phyloP scores from a whole-genome alignment of 331 rosid species.

The Arachis monticola region DNA sequence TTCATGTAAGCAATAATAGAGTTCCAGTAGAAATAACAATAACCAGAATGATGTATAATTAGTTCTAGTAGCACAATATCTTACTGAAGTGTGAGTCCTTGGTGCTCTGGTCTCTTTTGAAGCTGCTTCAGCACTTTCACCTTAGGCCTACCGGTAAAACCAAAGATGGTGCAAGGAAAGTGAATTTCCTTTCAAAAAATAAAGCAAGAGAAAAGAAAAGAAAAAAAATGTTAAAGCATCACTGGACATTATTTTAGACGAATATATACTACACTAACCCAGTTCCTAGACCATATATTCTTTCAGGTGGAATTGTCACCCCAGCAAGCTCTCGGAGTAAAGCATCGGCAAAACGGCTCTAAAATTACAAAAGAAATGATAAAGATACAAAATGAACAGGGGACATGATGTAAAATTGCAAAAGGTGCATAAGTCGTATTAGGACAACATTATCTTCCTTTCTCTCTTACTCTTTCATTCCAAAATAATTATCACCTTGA shows the following conservation, averaged over 20 bases:
- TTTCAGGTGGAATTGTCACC: constrained; percentile 74
- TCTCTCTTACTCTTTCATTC: not conserved
- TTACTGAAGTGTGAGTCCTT: constrained; percentile 83
- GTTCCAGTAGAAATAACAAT: constrained; percentile 15
- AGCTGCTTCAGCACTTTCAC: constrained; percentile 86
- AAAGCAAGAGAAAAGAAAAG: constrained; percentile 4
- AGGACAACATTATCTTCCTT: constrained; percentile 15
- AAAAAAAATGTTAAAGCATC: constrained; percentile 2
- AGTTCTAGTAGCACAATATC: constrained; percentile 43
- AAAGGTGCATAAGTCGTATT: not conserved
- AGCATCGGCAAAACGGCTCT: constrained; percentile 93
- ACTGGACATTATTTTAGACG: not conserved
- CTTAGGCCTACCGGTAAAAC: constrained; percentile 67
- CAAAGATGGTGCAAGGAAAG: constrained; percentile 13
- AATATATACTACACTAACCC: constrained; percentile 60
- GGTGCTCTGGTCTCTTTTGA: constrained; percentile 84
- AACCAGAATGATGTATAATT: constrained; percentile 16
- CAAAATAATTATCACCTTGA: too few species aligned
- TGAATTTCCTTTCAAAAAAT: constrained; percentile 20
- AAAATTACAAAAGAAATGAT: constrained; percentile 32
- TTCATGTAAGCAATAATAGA: constrained; percentile 3
- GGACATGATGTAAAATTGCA: constrained; percentile 21
- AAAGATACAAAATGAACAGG: not conserved
- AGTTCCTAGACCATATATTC: constrained; percentile 83
- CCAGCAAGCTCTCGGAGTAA: constrained; percentile 86